These are phyloP conservation scores for Nicotiana knightiana DNA, from an alignment of 257 asterid species.

Conservation along the genomic window DNA sequence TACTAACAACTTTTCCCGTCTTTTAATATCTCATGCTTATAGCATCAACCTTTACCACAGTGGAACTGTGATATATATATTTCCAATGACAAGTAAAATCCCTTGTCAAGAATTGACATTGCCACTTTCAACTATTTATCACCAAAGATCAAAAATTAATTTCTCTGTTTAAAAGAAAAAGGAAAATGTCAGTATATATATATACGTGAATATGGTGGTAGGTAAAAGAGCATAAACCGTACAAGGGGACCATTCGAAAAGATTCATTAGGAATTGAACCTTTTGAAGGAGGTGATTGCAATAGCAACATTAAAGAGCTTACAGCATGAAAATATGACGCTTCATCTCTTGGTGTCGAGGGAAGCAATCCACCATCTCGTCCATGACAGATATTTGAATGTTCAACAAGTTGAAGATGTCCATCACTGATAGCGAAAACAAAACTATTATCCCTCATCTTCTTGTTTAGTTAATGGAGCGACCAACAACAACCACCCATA, in stretches of 20 bases:
- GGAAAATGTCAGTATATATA: background rate
- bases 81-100: background rate
- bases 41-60: background rate
- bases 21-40: background rate
- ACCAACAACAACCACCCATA: background rate
- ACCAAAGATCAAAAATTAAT: background rate
- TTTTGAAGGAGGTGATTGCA: background rate
- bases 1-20: background rate
- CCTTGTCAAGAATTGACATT: background rate
- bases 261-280: background rate
- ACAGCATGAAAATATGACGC: no score
- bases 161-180: background rate
- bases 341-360: no score
- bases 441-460: no score
- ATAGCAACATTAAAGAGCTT: background rate
- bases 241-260: background rate
- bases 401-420: no score
- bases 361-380: no score
- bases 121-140: background rate
- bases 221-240: conserved; percentile 4
- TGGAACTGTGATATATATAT: background rate
- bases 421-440: no score
- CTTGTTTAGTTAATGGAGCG: no score
- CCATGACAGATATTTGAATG: no score
- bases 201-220: background rate